Percentiles rank a stretch among this genome's conserved stretches.
Conservation (phyloP, 2,329 filamentous ascomycete genomes). For the Microcyclosporella mali region DNA sequence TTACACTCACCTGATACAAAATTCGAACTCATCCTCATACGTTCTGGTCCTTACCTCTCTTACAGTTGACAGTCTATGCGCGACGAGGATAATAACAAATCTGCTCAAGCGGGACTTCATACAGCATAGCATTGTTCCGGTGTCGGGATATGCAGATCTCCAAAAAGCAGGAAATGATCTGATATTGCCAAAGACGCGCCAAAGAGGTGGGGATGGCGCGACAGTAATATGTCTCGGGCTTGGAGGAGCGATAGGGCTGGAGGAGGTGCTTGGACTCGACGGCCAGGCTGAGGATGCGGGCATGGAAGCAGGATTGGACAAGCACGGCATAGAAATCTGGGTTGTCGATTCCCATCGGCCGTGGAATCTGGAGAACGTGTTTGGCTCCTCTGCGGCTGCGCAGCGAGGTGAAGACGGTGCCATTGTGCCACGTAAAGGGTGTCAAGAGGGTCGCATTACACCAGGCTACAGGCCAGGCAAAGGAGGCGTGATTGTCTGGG, state of each 20-base stretch:
- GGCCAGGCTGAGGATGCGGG: constrained; percentile 48
- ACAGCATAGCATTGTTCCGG: constrained; percentile 91
- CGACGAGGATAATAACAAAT: constrained; percentile 84
- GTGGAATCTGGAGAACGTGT: constrained; percentile 92
- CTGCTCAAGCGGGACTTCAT: constrained; percentile 98
- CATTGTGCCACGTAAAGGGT: constrained; percentile 54
- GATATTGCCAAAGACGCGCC: constrained; percentile 79
- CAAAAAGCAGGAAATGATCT: constrained; percentile 71
- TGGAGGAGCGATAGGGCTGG: constrained; percentile 83
- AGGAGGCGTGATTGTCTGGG: constrained; percentile 88
- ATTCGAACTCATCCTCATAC: constrained; percentile 82
- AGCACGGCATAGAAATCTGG: constrained; percentile 90
- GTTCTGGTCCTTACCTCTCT: constrained; percentile 88
- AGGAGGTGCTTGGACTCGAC: constrained; percentile 69
- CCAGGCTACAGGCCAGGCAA: constrained; percentile 67
- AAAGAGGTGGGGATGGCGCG: constrained; percentile 75
- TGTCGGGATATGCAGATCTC: constrained; percentile 87
- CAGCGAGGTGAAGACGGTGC: constrained; percentile 13
- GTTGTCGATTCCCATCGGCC: constrained; percentile 84
- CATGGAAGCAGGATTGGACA: constrained; percentile 38
- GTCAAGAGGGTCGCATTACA: constrained; percentile 66
- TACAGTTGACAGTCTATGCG: constrained; percentile 91
- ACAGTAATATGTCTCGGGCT: constrained; percentile 89
- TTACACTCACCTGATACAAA: constrained; percentile 80
- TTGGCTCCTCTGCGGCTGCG: constrained; percentile 47